These are phyloP conservation scores for Rubus idaeus DNA, from an alignment of 306 rosid species.

Conservation along the genomic window DNA sequence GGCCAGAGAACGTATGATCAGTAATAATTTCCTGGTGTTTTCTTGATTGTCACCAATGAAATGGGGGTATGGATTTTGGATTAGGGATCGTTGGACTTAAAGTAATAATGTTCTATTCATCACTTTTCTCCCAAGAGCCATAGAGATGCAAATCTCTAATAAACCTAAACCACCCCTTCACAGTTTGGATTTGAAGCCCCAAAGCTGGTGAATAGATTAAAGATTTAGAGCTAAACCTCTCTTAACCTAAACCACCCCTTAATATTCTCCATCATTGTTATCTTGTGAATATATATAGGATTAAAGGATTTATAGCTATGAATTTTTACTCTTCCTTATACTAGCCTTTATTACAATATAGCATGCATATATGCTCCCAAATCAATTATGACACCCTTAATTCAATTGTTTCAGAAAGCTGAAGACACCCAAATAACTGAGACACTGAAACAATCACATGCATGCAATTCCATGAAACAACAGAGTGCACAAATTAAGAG, in stretches of 20 bases:
- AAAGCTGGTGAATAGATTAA: no score
- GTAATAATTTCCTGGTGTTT: background rate
- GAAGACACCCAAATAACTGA: background rate
- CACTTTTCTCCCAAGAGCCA: background rate
- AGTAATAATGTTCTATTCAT: no score
- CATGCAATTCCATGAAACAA: background rate
- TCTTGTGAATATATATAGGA: background rate
- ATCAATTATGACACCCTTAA: background rate
- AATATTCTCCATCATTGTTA: no score
- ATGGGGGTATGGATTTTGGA: background rate
- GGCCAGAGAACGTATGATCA: no score
- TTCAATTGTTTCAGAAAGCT: background rate
- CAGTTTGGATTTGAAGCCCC: no score
- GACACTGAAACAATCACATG: background rate
- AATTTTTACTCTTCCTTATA: background rate
- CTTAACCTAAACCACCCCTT: background rate
- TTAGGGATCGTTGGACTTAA: background rate
- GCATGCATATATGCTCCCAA: background rate
- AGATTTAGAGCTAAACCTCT: no score
- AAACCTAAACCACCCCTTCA: background rate
- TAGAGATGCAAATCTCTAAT: no score
- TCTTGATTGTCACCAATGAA: background rate
- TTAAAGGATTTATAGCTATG: background rate
- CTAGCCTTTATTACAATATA: background rate
- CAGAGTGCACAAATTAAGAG: background rate